Percentiles rank a stretch among this genome's conserved stretches.
Evolutionary conservation across 2,329 filamentous ascomycete genomes (phyloP).

Genomic region (Calonectria pseudoturangicola): DNA sequence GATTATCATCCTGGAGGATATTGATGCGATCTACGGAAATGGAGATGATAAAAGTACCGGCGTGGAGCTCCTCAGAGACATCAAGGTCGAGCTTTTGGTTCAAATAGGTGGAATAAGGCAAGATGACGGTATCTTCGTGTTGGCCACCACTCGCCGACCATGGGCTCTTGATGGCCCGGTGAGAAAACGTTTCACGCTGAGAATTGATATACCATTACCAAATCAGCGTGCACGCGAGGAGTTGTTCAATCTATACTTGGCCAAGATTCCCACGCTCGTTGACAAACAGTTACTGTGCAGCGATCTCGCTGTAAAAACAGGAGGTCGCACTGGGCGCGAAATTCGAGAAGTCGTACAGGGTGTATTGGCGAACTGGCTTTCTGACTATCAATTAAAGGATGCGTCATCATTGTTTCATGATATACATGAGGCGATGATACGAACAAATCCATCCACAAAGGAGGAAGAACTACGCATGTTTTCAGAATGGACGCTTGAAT

Average conservation of each 20-base stretch:
- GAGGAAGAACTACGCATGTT: slow-evolving; percentile 35
- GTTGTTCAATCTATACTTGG: slow-evolving; percentile 32
- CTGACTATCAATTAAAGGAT: slow-evolving; percentile 19
- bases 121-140: slow-evolving; percentile 27
- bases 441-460: slow-evolving; percentile 12
- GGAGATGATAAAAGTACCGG: slow-evolving; percentile 1
- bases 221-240: slow-evolving; percentile 18
- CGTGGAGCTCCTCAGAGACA: slow-evolving; percentile 1
- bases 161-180: slow-evolving; percentile 36
- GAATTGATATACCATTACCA: slow-evolving; percentile 34
- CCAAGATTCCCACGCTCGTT: slow-evolving; percentile 11
- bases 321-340: slow-evolving; percentile 30
- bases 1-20: slow-evolving; percentile 37
- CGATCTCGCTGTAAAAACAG: slow-evolving; percentile 24
- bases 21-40: slow-evolving; percentile 33
- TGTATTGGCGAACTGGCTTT: slow-evolving; percentile 24
- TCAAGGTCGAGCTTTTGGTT: slow-evolving; percentile 35
- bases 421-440: slow-evolving; percentile 14
- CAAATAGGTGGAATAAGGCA: slow-evolving; percentile 26
- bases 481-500: slow-evolving; percentile 31
- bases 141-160: slow-evolving; percentile 32
- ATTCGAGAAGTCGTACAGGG: slow-evolving; percentile 30
- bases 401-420: slow-evolving; percentile 21
- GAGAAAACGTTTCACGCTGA: slow-evolving; percentile 30
- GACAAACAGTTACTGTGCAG: slow-evolving; percentile 10